Evolutionary conservation across 2,329 filamentous ascomycete species (phyloP), one percentile per base, ranked within the genome.

Genomic region (Alternaria consortialis): DNA sequence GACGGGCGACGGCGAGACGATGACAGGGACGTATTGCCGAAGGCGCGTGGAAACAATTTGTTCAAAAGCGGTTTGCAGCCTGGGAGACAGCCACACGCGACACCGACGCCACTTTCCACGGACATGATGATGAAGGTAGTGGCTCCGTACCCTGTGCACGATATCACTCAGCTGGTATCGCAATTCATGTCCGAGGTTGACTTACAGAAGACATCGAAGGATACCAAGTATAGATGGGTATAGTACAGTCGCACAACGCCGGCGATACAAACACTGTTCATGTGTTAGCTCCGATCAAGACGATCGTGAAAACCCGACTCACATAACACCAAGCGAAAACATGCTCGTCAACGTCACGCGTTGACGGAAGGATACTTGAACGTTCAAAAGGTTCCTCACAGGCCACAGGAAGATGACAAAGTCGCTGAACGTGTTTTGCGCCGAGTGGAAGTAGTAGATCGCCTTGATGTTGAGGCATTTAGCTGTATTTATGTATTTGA

Each of bases 331-430:
- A 1, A 75, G 60, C 13, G 68, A 70, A 56, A 77, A 77, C 65
- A 77, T 73, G 40, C 63, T 65, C 1, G 67, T 71, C 8, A 77
- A 55, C 2, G 73, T 76, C 2, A 75, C 46, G 1, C 74, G 66
- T 51, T 77, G 73, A 9, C 70, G 65, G 7, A 62, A 48, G 5
- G 75, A 76, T 2, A 76, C 62, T 20, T 66, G 65, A 12, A 77
- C 65, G 2, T 60, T 67, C 23, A 69, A 60, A 13, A 77, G 69
- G 29, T 74, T 69, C 39, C 68, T 68, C 1, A 70, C 72, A 1
- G 74, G 74, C 74, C 74, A 77, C 3, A 76, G 65, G 62, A 74
- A 74, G 20, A 74, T 68, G 8, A 76, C 40, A 34, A 77, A 74
- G 53, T 78, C 76, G 56, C 71, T 76, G 12, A 75, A 37, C 0